Evolutionary conservation across 2,329 filamentous ascomycete genomes (phyloP), one percentile per base, ranked within the genome.

Genomic region (Metarhizium guizhouense): DNA sequence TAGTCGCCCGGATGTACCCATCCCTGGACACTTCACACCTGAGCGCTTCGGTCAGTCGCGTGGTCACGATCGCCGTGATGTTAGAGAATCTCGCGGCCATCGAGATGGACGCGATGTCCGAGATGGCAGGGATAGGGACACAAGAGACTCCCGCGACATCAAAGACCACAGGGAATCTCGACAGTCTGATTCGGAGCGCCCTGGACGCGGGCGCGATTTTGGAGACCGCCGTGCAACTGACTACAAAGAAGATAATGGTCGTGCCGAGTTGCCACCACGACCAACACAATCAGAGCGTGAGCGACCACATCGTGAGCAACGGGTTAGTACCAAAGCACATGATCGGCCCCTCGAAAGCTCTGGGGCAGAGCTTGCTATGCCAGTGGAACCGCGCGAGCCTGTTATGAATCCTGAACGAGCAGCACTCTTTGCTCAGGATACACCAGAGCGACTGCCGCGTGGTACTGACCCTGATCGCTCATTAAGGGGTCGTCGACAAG

Each of bases 1-100:
- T 1, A 82, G 70, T 54, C 75, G 82, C 54, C 83, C 83, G 16
- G 81, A 85, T 59, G 75, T 82, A 11, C 80, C 80, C 7, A 76
- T 80, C 49, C 76, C 76, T 0, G 73, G 74, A 2, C 75, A 76
- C 58, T 75, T 74, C 54, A 69, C 70, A 10, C 70, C 76, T 29
- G 77, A 78, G 52, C 72, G 77, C 38, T 77, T 74, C 57, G 67
- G 65, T 11, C 74, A 74, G 55, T 66, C 70, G 18, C 72, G 74
- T 16, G 65, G 59, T 52, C 69, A 72, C 42, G 74, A 77, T 14
- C 66, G 68, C 25, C 68, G 72, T n/a, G 72, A 74, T 43, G 61
- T 59, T 6, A 69, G 72, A 51, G 71, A 74, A 13, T 56, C 49
- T 42, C 58, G 63, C 13, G 62, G 63, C 3, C 52, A 57, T 48